A percentile compares a stretch with the other conserved stretches of the same genome.
phyloP scores from a whole-genome alignment of 805 yeast species.

The Yarrowia divulgata region DNA sequence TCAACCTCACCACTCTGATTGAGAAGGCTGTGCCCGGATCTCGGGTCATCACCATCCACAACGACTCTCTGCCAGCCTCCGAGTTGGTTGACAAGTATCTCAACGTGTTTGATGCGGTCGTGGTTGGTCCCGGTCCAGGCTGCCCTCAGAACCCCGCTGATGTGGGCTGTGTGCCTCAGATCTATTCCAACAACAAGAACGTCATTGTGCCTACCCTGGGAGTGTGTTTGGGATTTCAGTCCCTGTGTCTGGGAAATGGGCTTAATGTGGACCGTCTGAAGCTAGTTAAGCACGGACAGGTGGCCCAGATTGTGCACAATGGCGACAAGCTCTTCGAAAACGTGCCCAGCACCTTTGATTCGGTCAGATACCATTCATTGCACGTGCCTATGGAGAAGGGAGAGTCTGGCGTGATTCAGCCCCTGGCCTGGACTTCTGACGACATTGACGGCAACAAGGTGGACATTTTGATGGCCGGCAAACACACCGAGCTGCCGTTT shows the following conservation, averaged over 20 bases:
- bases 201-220: conserved; percentile 75
- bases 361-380: conserved; percentile 91
- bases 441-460: conserved; percentile 46
- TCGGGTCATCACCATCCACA: conserved; percentile 65
- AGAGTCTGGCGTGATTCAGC: background rate
- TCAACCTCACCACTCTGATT: conserved; percentile 72
- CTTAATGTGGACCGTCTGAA: conserved; percentile 60
- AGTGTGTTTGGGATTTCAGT: conserved; percentile 91
- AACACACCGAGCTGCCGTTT: conserved; percentile 67
- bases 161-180: conserved; percentile 70
- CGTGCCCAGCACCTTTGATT: conserved; percentile 58
- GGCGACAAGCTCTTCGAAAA: conserved; percentile 54
- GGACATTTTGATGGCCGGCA: conserved; percentile 78
- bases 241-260: conserved; percentile 71
- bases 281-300: conserved; percentile 84
- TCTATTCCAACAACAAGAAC: conserved; percentile 56
- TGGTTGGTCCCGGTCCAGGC: conserved; percentile 98
- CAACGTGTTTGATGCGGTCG: conserved; percentile 69
- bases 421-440: conserved; percentile 65
- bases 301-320: conserved; percentile 58
- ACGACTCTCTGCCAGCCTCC: conserved; percentile 58
- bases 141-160: conserved; percentile 71
- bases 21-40: conserved; percentile 57
- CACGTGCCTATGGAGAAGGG: conserved; percentile 53
- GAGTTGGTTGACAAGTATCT: conserved; percentile 54